These are phyloP conservation scores for Aphanoascus verrucosus DNA, from an alignment of 2,329 filamentous ascomycete genomes.

Conservation along the genomic window DNA sequence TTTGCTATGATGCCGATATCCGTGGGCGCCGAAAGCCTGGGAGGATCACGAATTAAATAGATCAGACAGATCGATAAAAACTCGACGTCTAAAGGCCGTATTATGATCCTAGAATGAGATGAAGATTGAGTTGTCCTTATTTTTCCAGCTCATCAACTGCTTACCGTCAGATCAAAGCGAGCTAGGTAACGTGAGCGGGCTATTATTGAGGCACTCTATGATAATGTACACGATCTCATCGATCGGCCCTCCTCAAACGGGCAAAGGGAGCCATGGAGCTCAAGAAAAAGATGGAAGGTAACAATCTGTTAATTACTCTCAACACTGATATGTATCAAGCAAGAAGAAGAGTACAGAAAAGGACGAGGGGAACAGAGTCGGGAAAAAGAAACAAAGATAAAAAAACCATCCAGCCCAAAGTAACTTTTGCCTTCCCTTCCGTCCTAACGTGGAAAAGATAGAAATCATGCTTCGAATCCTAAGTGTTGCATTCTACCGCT, in stretches of 20 bases:
- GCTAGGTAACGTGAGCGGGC: not conserved
- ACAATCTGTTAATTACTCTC: constrained; percentile 10
- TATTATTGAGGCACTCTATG: not conserved
- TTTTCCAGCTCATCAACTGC: too few relatives aligned
- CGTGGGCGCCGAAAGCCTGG: too few relatives aligned
- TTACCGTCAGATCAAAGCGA: not conserved
- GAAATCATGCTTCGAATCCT: constrained; percentile 13
- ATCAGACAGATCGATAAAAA: too few relatives aligned
- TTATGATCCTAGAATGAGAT: too few relatives aligned
- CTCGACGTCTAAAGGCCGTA: too few relatives aligned
- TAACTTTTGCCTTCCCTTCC: constrained; percentile 12
- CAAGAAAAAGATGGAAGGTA: constrained; percentile 1
- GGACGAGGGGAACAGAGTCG: not conserved
- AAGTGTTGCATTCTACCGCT: constrained; percentile 1
- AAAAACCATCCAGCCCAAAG: constrained; percentile 11
- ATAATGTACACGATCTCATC: not conserved
- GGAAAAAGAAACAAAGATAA: constrained; percentile 1
- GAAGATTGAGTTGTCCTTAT: too few relatives aligned
- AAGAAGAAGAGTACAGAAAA: not conserved
- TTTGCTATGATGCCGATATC: too few relatives aligned
- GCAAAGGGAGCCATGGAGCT: not conserved
- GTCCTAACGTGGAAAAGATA: constrained; percentile 13
- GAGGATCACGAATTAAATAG: too few relatives aligned
- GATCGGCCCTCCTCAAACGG: not conserved
- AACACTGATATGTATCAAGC: constrained; percentile 12